phyloP scores from a whole-genome alignment of 2,329 filamentous ascomycete species.

The Dissoconium aciculare region DNA sequence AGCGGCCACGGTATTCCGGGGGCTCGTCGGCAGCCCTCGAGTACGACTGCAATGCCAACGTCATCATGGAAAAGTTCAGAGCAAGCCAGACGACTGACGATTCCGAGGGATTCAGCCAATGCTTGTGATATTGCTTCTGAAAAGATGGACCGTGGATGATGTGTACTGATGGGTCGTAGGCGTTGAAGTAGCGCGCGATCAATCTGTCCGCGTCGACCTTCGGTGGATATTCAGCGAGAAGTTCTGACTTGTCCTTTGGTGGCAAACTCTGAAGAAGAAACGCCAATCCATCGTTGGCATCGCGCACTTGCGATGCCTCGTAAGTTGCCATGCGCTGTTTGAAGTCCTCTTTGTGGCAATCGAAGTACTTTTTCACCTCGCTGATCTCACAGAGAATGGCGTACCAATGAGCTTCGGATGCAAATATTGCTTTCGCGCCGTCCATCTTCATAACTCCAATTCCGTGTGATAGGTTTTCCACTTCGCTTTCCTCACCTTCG shows the following conservation, averaged over 20 bases:
- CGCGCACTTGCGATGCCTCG: conserved; percentile 45
- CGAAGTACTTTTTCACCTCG: conserved; percentile 87
- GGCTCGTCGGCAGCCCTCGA: conserved; percentile 68
- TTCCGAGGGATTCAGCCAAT: conserved; percentile 59
- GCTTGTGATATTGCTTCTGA: conserved; percentile 51
- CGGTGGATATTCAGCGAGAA: conserved; percentile 64
- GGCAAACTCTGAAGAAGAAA: conserved; percentile 62
- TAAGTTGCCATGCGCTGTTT: conserved; percentile 69
- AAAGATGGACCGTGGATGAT: conserved; percentile 60
- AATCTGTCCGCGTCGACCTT: conserved; percentile 73
- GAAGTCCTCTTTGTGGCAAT: conserved; percentile 71
- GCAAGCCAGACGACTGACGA: conserved; percentile 66
- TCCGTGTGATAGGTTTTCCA: conserved; percentile 35
- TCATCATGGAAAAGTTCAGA: conserved; percentile 60
- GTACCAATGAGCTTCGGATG: conserved; percentile 39
- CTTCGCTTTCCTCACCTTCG: conserved; percentile 46
- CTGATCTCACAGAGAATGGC: conserved; percentile 51
- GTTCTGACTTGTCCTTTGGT: conserved; percentile 56
- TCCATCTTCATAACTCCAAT: conserved; percentile 40
- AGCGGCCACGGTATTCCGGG: conserved; percentile 57
- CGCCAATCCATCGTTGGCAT: conserved; percentile 49
- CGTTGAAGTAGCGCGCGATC: conserved; percentile 82
- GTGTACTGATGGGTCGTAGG: conserved; percentile 48
- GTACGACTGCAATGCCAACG: conserved; percentile 64
- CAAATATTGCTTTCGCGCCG: conserved; percentile 34